Conservation (phyloP, 108 stramenopile species). For the Pseudonitzschia delicatissima region DNA sequence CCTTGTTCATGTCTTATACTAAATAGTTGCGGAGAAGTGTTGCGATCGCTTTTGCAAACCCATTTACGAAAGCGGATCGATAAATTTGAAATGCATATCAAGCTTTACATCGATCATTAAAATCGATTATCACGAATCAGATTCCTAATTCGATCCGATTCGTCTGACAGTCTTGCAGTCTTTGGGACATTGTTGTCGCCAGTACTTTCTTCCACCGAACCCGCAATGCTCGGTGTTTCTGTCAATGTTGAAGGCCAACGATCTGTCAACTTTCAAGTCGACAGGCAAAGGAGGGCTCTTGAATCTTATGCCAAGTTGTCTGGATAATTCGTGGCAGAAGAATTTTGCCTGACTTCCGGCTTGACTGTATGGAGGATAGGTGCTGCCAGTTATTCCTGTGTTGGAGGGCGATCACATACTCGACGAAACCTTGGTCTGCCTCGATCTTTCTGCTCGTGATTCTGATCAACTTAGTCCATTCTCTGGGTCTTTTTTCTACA, state of each 20-base stretch:
- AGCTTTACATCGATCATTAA: too few species aligned
- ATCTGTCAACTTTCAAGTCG: constrained; percentile 8
- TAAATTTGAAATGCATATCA: too few species aligned
- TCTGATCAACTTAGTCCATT: constrained; percentile 51
- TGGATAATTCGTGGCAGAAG: constrained; percentile 59
- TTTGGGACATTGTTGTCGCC: too few species aligned
- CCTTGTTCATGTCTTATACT: too few species aligned
- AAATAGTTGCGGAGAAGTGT: too few species aligned
- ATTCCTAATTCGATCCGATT: neutral
- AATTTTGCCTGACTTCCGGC: constrained; percentile 53
- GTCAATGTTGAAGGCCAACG: too few species aligned
- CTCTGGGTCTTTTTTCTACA: constrained; percentile 49
- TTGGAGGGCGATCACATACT: constrained; percentile 37
- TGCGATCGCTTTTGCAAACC: too few species aligned
- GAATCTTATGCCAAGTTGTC: constrained; percentile 64
- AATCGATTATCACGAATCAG: neutral
- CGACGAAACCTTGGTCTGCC: constrained; percentile 60
- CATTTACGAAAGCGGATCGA: too few species aligned
- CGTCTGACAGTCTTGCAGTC: neutral
- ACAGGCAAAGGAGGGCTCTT: constrained; percentile 30
- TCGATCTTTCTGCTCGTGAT: constrained; percentile 53
- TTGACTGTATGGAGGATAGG: constrained; percentile 45
- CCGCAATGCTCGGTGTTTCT: too few species aligned
- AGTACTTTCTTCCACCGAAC: too few species aligned
- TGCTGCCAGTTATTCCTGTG: constrained; percentile 41